phyloP scores from a whole-genome alignment of 1,284 basidiomycete species.

The Ceratobasidium sp. region DNA sequence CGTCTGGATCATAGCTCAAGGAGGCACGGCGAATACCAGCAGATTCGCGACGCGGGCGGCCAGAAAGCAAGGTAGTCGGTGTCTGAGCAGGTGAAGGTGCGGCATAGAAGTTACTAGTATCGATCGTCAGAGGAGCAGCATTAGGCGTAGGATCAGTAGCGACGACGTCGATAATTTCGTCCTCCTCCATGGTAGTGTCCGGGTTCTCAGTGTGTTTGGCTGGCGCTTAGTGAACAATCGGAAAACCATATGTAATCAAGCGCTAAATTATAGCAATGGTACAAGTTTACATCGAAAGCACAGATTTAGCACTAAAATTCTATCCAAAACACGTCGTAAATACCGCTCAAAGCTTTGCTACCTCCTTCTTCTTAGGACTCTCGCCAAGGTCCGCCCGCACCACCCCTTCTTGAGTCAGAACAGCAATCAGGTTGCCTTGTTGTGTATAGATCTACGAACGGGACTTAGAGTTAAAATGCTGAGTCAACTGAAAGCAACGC shows the following conservation, averaged over 20 bases:
- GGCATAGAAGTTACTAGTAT: conserved; percentile 28
- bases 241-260: neutral
- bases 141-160: conserved; percentile 3
- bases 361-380: conserved; percentile 43
- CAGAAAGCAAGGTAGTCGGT: conserved; percentile 32
- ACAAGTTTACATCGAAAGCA: too few relatives aligned
- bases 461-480: neutral
- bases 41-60: conserved; percentile 32
- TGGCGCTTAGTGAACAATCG: conserved; percentile 20
- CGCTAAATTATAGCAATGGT: neutral
- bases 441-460: conserved; percentile 71
- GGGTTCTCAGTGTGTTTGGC: neutral
- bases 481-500: conserved; percentile 1
- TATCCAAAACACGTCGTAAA: neutral
- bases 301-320: too few relatives aligned
- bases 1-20: conserved; percentile 33
- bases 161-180: conserved; percentile 34
- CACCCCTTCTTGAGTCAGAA: conserved; percentile 83
- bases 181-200: conserved; percentile 22
- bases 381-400: conserved; percentile 58
- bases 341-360: conserved; percentile 54
- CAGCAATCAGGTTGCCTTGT: conserved; percentile 73
- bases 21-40: conserved; percentile 35
- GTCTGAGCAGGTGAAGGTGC: conserved; percentile 30
- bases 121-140: conserved; percentile 19